phyloP scores from a whole-genome alignment of 2,329 filamentous ascomycete genomes.

The Gremmenia infestans region DNA sequence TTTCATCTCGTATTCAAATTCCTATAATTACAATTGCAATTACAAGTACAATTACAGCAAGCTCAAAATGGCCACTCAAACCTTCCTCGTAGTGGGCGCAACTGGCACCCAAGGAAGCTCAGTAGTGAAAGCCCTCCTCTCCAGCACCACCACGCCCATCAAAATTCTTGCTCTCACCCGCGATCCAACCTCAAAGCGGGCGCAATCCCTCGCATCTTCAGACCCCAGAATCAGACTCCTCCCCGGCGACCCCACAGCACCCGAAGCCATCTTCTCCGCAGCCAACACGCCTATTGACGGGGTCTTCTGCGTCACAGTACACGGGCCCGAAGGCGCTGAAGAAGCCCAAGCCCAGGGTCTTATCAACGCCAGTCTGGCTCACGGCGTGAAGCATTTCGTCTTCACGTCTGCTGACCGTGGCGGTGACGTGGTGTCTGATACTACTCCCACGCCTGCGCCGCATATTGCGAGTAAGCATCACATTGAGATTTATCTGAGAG shows the following conservation, averaged over 20 bases:
- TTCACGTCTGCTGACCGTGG: slow-evolving; percentile 61
- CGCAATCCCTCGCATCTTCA: slow-evolving; percentile 38
- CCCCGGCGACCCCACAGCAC: slow-evolving; percentile 47
- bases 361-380: slow-evolving; percentile 50
- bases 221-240: slow-evolving; percentile 45
- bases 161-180: slow-evolving; percentile 49
- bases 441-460: slow-evolving; percentile 49
- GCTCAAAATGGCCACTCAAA: slow-evolving; percentile 29
- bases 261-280: slow-evolving; percentile 41
- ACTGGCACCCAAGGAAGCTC: slow-evolving; percentile 35
- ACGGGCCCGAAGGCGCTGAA: slow-evolving; percentile 34
- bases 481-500: slow-evolving; percentile 55
- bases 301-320: slow-evolving; percentile 45
- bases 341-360: slow-evolving; percentile 52
- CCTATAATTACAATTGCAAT: no score
- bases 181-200: slow-evolving; percentile 44
- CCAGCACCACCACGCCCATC: background rate
- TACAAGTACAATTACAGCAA: no score
- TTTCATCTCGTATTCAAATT: no score
- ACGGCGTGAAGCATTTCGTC: slow-evolving; percentile 55
- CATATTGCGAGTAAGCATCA: slow-evolving; percentile 59
- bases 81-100: slow-evolving; percentile 32
- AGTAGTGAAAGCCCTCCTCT: slow-evolving; percentile 35
- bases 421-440: slow-evolving; percentile 44
- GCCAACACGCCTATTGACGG: slow-evolving; percentile 43